Conservation (phyloP, 805 yeast species). For the Zygosaccharomyces gambellarensis region DNA sequence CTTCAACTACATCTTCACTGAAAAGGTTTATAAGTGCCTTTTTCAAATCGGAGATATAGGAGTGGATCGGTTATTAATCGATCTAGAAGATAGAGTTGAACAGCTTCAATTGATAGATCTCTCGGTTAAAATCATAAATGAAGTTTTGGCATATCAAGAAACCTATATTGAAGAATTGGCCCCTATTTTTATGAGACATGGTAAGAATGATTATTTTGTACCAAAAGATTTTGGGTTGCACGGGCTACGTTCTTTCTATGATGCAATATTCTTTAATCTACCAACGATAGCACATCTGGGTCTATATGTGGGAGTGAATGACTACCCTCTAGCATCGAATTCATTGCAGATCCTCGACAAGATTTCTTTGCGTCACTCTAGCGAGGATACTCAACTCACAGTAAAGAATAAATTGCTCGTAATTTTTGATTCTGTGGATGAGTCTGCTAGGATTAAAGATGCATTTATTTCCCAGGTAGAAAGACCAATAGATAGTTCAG, state of each 20-base stretch:
- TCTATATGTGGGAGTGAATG: slow-evolving; percentile 60
- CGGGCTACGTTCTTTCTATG: slow-evolving; percentile 61
- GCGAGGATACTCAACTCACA: slow-evolving; percentile 35
- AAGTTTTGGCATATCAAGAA: slow-evolving; percentile 50
- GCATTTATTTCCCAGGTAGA: slow-evolving; percentile 68
- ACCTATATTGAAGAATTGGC: slow-evolving; percentile 46
- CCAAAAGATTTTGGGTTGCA: slow-evolving; percentile 46
- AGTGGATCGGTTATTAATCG: slow-evolving; percentile 43
- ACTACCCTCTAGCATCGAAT: slow-evolving; percentile 45
- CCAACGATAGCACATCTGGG: slow-evolving; percentile 70
- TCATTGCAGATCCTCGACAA: slow-evolving; percentile 51
- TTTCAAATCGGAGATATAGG: slow-evolving; percentile 57
- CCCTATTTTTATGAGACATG: slow-evolving; percentile 33
- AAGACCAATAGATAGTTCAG: slow-evolving; percentile 38
- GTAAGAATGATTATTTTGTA: slow-evolving; percentile 22
- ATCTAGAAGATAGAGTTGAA: slow-evolving; percentile 25
- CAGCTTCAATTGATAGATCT: slow-evolving; percentile 34
- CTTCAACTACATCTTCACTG: slow-evolving; percentile 58
- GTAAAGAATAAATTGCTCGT: slow-evolving; percentile 62
- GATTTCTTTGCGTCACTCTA: slow-evolving; percentile 38
- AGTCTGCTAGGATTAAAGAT: slow-evolving; percentile 65
- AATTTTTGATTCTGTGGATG: slow-evolving; percentile 70
- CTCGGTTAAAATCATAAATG: slow-evolving; percentile 44
- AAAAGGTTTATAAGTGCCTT: slow-evolving; percentile 50
- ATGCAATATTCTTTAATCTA: slow-evolving; percentile 66